Conservation (phyloP, 345 rosid genomes). For the Abelmoschus esculentus region DNA sequence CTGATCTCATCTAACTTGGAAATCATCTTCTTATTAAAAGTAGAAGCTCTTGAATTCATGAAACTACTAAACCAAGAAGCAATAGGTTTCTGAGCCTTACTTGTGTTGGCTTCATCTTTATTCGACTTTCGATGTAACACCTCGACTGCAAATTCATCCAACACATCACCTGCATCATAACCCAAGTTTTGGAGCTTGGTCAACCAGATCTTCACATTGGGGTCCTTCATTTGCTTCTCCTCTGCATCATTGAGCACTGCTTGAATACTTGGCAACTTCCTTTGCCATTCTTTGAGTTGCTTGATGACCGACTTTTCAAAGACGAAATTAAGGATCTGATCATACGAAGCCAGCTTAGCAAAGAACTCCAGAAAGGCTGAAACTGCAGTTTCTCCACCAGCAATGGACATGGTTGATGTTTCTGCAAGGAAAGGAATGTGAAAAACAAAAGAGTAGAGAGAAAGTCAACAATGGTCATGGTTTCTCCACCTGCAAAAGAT, state of each 20-base stretch:
- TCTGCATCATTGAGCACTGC: slow-evolving; percentile 20
- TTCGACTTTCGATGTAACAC: slow-evolving; percentile 4
- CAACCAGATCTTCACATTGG: slow-evolving; percentile 11
- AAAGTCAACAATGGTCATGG: background rate
- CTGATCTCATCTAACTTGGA: background rate
- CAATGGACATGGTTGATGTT: slow-evolving; percentile 1
- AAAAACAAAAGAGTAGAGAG: background rate
- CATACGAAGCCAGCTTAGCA: background rate
- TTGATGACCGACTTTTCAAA: background rate
- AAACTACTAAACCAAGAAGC: background rate
- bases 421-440: background rate
- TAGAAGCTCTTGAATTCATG: background rate
- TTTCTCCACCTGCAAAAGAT: too few species aligned
- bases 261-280: slow-evolving; percentile 1
- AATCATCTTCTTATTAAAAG: background rate
- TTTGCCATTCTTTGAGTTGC: slow-evolving; percentile 1
- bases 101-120: background rate
- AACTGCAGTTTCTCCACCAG: background rate
- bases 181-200: slow-evolving; percentile 7
- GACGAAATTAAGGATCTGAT: slow-evolving; percentile 2
- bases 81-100: background rate
- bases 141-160: slow-evolving; percentile 18
- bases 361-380: background rate
- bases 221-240: slow-evolving; percentile 17
- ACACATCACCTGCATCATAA: slow-evolving; percentile 21